Percentiles rank a stretch among this genome's conserved stretches.
phyloP scores from a whole-genome alignment of 2,329 filamentous ascomycete genomes.

The Elsinoe fawcettii region DNA sequence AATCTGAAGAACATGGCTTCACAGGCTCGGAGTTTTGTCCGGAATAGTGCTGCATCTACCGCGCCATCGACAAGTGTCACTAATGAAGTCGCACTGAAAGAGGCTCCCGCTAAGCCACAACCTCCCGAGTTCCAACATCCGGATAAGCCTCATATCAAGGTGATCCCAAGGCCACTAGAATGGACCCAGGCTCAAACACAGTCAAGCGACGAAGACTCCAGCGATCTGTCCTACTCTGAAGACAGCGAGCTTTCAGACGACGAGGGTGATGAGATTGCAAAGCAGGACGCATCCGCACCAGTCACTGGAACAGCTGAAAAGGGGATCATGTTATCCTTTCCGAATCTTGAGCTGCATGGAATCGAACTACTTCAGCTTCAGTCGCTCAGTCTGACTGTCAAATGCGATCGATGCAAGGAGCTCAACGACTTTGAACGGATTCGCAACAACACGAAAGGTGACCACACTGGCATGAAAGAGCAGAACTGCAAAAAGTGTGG shows the following conservation, averaged over 20 bases:
- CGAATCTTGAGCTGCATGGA: constrained; percentile 65
- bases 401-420: constrained; percentile 73
- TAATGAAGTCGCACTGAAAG: neutral
- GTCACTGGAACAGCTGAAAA: constrained; percentile 46
- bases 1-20: constrained; percentile 59
- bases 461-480: constrained; percentile 33
- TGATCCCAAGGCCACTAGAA: constrained; percentile 70
- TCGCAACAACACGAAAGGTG: constrained; percentile 44
- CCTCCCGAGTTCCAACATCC: constrained; percentile 21
- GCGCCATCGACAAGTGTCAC: neutral
- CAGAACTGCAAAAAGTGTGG: constrained; percentile 51
- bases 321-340: constrained; percentile 72
- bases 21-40: neutral
- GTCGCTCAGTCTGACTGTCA: constrained; percentile 60
- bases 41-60: neutral
- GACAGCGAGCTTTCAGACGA: constrained; percentile 44
- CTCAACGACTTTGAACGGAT: constrained; percentile 61
- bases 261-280: constrained; percentile 33
- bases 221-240: constrained; percentile 36
- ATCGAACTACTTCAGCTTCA: constrained; percentile 68
- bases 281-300: constrained; percentile 31
- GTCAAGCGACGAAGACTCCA: constrained; percentile 26
- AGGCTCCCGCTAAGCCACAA: neutral
- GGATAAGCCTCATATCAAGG: constrained; percentile 58
- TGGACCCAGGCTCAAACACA: constrained; percentile 45